Conservation (phyloP, 2,329 filamentous ascomycete species). For the Sporothrix variecibatus region DNA sequence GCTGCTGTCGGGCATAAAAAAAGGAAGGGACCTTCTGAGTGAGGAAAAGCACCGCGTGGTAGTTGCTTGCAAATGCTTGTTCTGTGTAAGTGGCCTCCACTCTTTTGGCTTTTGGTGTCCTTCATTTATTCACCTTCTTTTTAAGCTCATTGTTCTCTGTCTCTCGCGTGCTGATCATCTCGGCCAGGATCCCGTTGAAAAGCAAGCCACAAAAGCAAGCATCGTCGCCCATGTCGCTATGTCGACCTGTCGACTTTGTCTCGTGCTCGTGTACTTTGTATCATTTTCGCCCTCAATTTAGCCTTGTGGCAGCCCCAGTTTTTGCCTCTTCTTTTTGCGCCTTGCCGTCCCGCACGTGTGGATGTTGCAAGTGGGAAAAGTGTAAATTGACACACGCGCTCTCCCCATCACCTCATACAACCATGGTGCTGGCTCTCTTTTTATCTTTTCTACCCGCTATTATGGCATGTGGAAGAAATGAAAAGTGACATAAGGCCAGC, state of each 20-base stretch:
- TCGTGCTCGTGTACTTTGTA: background rate
- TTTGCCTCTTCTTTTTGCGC: background rate
- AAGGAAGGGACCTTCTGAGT: conserved; percentile 1
- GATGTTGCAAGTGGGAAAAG: background rate
- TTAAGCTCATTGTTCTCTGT: background rate
- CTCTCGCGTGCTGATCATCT: background rate
- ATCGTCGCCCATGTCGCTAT: background rate
- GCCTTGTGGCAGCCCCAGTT: background rate
- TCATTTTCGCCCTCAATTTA: background rate
- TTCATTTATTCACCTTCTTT: background rate
- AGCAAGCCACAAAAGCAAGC: background rate
- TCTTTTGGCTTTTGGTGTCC: background rate
- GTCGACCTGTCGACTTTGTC: background rate
- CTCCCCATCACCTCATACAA: background rate
- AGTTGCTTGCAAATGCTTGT: background rate
- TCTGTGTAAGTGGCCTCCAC: background rate
- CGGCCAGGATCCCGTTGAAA: background rate
- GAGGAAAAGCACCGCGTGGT: background rate
- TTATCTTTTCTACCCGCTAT: background rate
- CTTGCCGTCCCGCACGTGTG: conserved; percentile 1
- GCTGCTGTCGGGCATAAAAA: background rate
- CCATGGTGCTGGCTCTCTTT: background rate
- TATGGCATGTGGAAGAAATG: background rate
- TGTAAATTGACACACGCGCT: background rate
- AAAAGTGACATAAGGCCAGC: background rate